phyloP scores from a whole-genome alignment of 2,329 filamentous ascomycete species.

The Fusarium tanahbumbuense region DNA sequence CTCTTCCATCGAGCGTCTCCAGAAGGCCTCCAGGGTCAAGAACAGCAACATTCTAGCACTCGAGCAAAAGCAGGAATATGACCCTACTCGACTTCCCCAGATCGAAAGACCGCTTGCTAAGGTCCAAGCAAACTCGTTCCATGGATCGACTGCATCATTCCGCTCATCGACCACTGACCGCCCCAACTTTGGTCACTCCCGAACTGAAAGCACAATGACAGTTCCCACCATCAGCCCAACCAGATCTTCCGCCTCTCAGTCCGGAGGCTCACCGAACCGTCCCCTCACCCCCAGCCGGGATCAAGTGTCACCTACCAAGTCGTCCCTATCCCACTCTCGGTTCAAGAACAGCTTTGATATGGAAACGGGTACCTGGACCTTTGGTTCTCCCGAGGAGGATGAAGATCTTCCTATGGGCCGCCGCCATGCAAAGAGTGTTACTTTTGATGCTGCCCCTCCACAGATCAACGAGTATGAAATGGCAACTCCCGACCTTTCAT shows the following conservation, averaged over 20 bases:
- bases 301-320: constrained; percentile 85
- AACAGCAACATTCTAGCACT: constrained; percentile 98
- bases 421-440: constrained; percentile 95
- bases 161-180: constrained; percentile 61
- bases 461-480: constrained; percentile 98
- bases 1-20: constrained; percentile 94
- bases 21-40: constrained; percentile 94
- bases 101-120: constrained; percentile 86
- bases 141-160: constrained; percentile 66
- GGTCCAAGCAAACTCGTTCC: constrained; percentile 77
- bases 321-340: constrained; percentile 78
- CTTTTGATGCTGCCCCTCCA: constrained; percentile 92
- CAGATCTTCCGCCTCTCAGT: constrained; percentile 55
- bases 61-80: constrained; percentile 92
- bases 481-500: constrained; percentile 96
- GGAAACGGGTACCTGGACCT: constrained; percentile 75
- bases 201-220: constrained; percentile 66
- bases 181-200: constrained; percentile 58
- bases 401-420: constrained; percentile 72
- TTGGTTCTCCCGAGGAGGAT: constrained; percentile 70
- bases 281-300: constrained; percentile 72
- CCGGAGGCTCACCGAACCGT: constrained; percentile 48
- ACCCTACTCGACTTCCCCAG: constrained; percentile 79
- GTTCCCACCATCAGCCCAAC: constrained; percentile 69
- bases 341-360: constrained; percentile 77